Evolutionary conservation across 1,284 basidiomycete species (phyloP).

Genomic region (Leccinum pachyderme): DNA sequence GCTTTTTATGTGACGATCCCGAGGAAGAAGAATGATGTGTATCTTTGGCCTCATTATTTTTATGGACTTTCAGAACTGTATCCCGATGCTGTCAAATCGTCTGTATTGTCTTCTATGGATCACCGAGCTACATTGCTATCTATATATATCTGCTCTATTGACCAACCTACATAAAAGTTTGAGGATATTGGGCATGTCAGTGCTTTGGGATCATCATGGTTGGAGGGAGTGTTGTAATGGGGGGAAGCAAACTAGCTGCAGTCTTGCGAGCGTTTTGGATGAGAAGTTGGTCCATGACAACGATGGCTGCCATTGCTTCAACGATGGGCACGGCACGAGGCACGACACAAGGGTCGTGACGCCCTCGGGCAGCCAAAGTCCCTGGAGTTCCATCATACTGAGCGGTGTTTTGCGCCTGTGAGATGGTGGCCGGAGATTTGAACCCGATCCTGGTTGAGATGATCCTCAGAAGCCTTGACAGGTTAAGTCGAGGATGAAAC

Average conservation of each 20-base stretch:
- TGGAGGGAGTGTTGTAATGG: conserved; percentile 81
- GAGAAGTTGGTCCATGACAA: conserved; percentile 90
- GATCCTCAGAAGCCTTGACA: conserved; percentile 6
- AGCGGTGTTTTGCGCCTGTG: conserved; percentile 86
- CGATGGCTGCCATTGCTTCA: conserved; percentile 95
- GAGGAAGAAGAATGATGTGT: conserved; percentile 27
- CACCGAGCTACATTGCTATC: conserved; percentile 3
- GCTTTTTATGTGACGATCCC: conserved; percentile 43
- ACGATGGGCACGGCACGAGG: conserved; percentile 98
- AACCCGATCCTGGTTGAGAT: conserved; percentile 74
- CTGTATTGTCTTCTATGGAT: conserved; percentile 18
- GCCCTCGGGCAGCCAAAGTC: conserved; percentile 84
- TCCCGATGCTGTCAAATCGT: not conserved
- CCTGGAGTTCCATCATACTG: conserved; percentile 92
- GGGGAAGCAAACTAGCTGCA: conserved; percentile 65
- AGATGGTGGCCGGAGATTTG: conserved; percentile 98
- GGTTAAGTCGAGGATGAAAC: conserved; percentile 18
- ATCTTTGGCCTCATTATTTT: not conserved
- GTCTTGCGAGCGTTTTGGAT: conserved; percentile 81
- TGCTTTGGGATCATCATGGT: conserved; percentile 71
- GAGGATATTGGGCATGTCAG: conserved; percentile 8
- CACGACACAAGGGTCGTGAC: conserved; percentile 98
- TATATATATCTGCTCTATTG: not conserved
- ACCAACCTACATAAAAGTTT: conserved; percentile 7
- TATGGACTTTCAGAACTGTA: conserved; percentile 1